A percentile compares a stretch with the other conserved stretches of the same genome.
These are phyloP conservation scores for Anthoceros angustus DNA, from an alignment of 225 moss, liverwort and hornwort species.

Conservation along the genomic window DNA sequence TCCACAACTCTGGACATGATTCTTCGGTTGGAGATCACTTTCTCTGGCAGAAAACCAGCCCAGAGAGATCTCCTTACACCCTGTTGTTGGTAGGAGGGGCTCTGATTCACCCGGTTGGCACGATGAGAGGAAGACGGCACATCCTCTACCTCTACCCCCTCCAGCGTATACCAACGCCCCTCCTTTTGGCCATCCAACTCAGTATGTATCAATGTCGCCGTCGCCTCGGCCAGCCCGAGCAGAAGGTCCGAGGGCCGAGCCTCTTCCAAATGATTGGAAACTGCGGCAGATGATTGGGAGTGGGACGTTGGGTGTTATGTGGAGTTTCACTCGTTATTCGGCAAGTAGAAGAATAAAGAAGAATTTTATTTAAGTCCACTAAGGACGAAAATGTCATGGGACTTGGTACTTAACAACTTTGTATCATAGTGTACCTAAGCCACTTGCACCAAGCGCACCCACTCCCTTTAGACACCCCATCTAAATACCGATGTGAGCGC, in stretches of 20 bases:
- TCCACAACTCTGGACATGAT: slow-evolving; percentile 70
- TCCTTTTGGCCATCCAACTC: slow-evolving; percentile 18
- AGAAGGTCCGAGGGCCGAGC: slow-evolving; percentile 23
- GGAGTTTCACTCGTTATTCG: too few relatives aligned
- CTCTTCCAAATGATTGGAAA: slow-evolving; percentile 63
- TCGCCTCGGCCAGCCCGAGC: slow-evolving; percentile 34
- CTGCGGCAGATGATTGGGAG: slow-evolving; percentile 87
- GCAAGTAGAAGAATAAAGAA: too few relatives aligned
- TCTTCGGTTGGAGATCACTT: slow-evolving; percentile 42
- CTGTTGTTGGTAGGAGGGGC: slow-evolving; percentile 16
- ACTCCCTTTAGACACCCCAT: too few relatives aligned
- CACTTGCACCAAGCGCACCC: too few relatives aligned
- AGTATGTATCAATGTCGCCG: slow-evolving; percentile 31
- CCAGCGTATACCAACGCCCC: slow-evolving; percentile 21
- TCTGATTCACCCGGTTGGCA: slow-evolving; percentile 66
- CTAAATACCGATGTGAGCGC: too few relatives aligned
- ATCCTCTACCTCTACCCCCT: slow-evolving; percentile 83
- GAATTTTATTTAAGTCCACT: too few relatives aligned
- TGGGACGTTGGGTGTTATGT: slow-evolving; percentile 98
- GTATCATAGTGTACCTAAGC: too few relatives aligned
- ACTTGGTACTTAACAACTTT: too few relatives aligned
- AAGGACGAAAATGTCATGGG: too few relatives aligned
- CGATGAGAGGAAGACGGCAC: slow-evolving; percentile 60
- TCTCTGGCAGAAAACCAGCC: slow-evolving; percentile 34
- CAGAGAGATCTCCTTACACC: slow-evolving; percentile 32